Evolutionary conservation across 139 green algal genomes (phyloP), one percentile per base, ranked within the genome.

Genomic region (Auxenochlorella pyrenoidosa): DNA sequence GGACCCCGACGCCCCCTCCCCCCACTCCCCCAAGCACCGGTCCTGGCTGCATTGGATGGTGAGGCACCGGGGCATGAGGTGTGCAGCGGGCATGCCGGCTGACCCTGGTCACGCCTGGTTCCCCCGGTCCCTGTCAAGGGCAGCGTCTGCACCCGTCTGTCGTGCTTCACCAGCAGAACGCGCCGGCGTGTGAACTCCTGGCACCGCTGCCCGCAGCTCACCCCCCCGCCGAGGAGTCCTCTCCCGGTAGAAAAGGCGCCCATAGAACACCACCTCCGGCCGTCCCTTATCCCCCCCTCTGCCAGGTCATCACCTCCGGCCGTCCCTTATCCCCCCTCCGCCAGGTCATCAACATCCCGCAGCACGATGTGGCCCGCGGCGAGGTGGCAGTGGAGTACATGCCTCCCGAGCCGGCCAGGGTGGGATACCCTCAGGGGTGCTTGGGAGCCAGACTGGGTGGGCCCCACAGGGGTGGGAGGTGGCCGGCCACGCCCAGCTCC

Each of bases 21-120:
- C 86, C 28, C 26, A 21, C 38, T 70, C 70, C 15, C 86, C 86
- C 59, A 89, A 89, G 86, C 44, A 85, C 75, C 75, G 86, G 28
- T 86, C 54, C 30, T 89, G 86, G 86, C 60, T 84, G 75, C 86
- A 87, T 54, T 89, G 86, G 86, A 44, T 89, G 70, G 86, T 86
- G 82, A 41, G 76, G 36, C 16, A 22, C 15, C 18, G 10, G 47
- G 59, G 12, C 12, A 18, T 68, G 22, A 32, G 59, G 21, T 28
- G n/a, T n/a, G n/a, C n/a, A n/a, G n/a, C n/a, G n/a, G n/a, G n/a
- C n/a, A n/a, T n/a, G n/a, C n/a, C n/a, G n/a, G n/a, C n/a, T n/a
- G n/a, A n/a, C n/a, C n/a, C n/a, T n/a, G n/a, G n/a, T n/a, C n/a
- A n/a, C n/a, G n/a, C n/a, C n/a, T n/a, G n/a, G n/a, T n/a, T n/a